These are phyloP conservation scores for Blastocystis sp. DNA, from an alignment of 352 stramenopile genomes.

Conservation along the genomic window DNA sequence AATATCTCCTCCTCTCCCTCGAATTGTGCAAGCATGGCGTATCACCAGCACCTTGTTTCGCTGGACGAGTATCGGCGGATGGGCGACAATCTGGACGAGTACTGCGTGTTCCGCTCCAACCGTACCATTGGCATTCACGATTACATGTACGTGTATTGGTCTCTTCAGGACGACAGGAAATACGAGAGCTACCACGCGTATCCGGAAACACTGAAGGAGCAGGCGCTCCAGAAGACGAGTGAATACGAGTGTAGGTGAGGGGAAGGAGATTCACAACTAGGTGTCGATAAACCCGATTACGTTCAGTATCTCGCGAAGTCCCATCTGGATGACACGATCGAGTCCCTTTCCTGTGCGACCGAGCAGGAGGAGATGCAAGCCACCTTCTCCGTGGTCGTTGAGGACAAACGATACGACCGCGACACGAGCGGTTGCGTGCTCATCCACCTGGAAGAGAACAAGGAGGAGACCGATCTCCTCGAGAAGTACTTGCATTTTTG, in stretches of 20 bases:
- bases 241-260: conserved; percentile 21
- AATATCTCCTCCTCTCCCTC: background rate
- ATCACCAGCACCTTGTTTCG: background rate
- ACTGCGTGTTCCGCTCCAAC: background rate
- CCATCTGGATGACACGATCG: conserved; percentile 12
- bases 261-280: background rate
- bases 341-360: background rate
- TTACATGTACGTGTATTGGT: background rate
- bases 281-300: background rate
- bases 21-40: background rate
- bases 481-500: background rate
- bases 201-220: background rate
- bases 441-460: background rate
- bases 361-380: conserved; percentile 32
- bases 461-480: background rate
- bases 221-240: background rate
- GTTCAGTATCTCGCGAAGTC: background rate
- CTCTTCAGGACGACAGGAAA: background rate
- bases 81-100: background rate
- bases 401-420: background rate
- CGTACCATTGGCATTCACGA: background rate
- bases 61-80: background rate
- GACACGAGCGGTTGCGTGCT: background rate
- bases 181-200: conserved; percentile 6
- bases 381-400: background rate